A percentile compares a stretch with the other conserved stretches of the same genome.
Evolutionary conservation across 129 eudicot species (phyloP).

Genomic region (Solidago caesia): DNA sequence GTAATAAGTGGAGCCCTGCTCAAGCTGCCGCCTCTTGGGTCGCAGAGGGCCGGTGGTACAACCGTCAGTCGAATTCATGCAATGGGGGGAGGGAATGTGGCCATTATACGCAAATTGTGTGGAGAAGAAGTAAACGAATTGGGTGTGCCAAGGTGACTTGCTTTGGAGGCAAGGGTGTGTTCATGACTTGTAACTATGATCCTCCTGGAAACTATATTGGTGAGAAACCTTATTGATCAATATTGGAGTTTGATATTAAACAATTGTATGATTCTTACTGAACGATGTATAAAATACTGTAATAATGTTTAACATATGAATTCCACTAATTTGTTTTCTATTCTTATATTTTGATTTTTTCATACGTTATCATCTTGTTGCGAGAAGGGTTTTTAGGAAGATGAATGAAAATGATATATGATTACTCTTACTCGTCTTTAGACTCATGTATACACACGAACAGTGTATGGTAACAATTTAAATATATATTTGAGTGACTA

Average conservation of each 20-base stretch:
- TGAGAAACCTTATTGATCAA: slow-evolving; percentile 66
- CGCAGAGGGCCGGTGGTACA: slow-evolving; percentile 59
- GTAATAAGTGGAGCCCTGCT: slow-evolving; percentile 49
- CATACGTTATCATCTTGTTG: too few species aligned
- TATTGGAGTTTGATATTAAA: slow-evolving; percentile 12
- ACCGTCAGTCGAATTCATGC: slow-evolving; percentile 57
- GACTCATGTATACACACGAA: too few species aligned
- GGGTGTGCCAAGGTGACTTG: slow-evolving; percentile 80
- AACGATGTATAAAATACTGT: slow-evolving; percentile 16
- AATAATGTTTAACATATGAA: slow-evolving; percentile 6
- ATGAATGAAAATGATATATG: too few species aligned
- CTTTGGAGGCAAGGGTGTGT: slow-evolving; percentile 58
- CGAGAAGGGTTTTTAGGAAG: too few species aligned
- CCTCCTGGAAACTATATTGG: slow-evolving; percentile 88
- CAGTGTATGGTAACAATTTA: too few species aligned
- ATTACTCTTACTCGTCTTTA: too few species aligned
- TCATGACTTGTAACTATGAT: slow-evolving; percentile 74
- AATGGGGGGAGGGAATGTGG: slow-evolving; percentile 59
- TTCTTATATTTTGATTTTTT: too few species aligned
- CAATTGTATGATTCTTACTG: not conserved
- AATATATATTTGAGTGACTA: too few species aligned
- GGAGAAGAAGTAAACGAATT: slow-evolving; percentile 55
- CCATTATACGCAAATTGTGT: slow-evolving; percentile 85
- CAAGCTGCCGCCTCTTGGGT: slow-evolving; percentile 71
- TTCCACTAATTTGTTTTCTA: too few species aligned